Evolutionary conservation across 352 stramenopile species (phyloP).

Genomic region (Globisporangium middletonii): DNA sequence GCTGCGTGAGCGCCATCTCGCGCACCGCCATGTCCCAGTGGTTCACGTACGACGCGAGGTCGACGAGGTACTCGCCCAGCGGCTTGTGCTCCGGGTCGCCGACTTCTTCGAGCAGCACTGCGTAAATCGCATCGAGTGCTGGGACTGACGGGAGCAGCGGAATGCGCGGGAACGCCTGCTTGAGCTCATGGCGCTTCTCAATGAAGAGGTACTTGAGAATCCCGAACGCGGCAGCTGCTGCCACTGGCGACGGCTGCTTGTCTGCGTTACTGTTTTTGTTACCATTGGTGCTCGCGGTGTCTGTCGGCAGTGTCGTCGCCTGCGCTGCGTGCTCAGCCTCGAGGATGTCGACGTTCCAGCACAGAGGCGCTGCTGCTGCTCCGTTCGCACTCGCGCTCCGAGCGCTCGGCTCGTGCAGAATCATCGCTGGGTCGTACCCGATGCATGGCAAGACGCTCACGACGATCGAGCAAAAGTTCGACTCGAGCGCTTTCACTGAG

Average conservation of each 20-base stretch:
- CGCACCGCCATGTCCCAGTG: slow-evolving; percentile 78
- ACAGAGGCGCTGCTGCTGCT: slow-evolving; percentile 10
- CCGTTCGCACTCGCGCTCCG: too few relatives aligned
- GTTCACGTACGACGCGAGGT: slow-evolving; percentile 56
- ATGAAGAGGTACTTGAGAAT: slow-evolving; percentile 75
- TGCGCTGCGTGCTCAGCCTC: neutral
- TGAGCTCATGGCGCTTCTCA: slow-evolving; percentile 53
- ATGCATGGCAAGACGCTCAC: slow-evolving; percentile 82
- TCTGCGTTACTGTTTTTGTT: neutral
- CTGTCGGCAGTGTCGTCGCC: neutral
- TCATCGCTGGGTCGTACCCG: slow-evolving; percentile 29
- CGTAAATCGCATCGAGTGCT: slow-evolving; percentile 64
- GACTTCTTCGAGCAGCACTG: slow-evolving; percentile 44
- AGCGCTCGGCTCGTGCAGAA: slow-evolving; percentile 28
- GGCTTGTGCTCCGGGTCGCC: slow-evolving; percentile 42
- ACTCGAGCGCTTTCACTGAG: slow-evolving; percentile 68
- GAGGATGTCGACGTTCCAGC: slow-evolving; percentile 44
- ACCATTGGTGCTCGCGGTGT: slow-evolving; percentile 1
- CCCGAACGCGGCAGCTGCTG: slow-evolving; percentile 18
- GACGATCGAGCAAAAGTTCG: slow-evolving; percentile 84
- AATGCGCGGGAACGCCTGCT: slow-evolving; percentile 57
- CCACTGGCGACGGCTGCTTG: neutral
- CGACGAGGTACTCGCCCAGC: slow-evolving; percentile 46
- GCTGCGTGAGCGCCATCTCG: slow-evolving; percentile 65
- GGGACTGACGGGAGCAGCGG: slow-evolving; percentile 58